Conservation (phyloP, 2,329 filamentous ascomycete genomes). For the Colletotrichum zoysiae region DNA sequence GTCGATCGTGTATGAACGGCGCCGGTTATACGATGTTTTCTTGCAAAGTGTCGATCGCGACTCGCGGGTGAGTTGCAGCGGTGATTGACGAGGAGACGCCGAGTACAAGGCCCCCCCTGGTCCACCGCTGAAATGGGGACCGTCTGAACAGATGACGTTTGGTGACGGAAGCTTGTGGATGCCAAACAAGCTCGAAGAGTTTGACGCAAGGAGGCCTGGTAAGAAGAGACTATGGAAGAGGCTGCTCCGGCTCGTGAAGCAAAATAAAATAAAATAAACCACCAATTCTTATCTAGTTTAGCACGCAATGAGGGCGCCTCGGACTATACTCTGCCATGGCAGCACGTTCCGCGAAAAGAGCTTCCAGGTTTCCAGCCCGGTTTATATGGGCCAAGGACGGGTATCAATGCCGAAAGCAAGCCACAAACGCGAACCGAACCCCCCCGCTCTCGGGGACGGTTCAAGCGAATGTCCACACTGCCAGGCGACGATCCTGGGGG, state of each 20-base stretch:
- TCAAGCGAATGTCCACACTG: not conserved
- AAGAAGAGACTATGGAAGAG: not conserved
- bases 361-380: conserved; percentile 34
- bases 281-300: not conserved
- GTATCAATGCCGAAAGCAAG: conserved; percentile 32
- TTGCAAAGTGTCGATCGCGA: not conserved
- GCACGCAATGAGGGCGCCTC: not conserved
- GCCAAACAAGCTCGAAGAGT: conserved; percentile 9
- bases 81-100: not conserved
- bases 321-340: conserved; percentile 34
- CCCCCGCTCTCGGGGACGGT: conserved; percentile 5
- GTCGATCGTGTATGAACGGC: not conserved
- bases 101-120: not conserved
- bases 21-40: not conserved
- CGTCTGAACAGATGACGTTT: conserved; percentile 20
- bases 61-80: not conserved
- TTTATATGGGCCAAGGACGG: conserved; percentile 37
- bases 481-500: not conserved
- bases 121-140: not conserved
- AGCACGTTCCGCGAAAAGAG: conserved; percentile 5
- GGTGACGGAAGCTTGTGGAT: conserved; percentile 5
- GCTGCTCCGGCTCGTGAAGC: not conserved
- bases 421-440: not conserved
- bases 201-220: conserved; percentile 10
- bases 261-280: not conserved